Base-by-base conservation (phyloP, 225 moss, liverwort and hornwort species). In the Lunularia cruciata region DNA sequence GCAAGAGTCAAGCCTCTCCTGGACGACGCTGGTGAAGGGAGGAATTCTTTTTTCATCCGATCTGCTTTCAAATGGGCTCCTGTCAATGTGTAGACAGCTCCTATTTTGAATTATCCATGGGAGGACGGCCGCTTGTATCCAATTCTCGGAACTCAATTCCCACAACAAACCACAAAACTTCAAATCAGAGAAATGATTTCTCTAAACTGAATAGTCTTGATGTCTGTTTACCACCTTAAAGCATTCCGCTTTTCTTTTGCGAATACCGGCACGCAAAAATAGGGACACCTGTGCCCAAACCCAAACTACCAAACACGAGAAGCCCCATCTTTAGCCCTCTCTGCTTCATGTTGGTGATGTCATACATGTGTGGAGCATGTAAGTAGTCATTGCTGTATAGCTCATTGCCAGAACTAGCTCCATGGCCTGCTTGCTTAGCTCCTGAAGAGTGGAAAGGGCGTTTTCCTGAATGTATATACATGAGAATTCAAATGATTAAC, bases 331-430 rank as follows among this genome's bases (percentile, higher is more conserved):
- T 94, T 49, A 74, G 22, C 53, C 84, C 79, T 25, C 82, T 83
- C 62, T 91, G 66, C 85, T 88, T 94, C 81, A 94, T 91, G 31
- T 3, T 51, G 0, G 66, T 42, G 30, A 94, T 67, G 82, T 94
- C 53, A 47, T 94, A 94, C 94, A 94, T 94, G 73, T 94, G 91
- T 67, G 91, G 87, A 19, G 94, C 91, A 73, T 94, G 94, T 0
- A 94, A 34, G 33, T 94, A 91, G 56, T 85, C 94, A 72, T 91
- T 75, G 74, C 86, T 90, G 73, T 93, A 90, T 26, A 76, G 7
- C 32, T 66, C 69, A 46, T 70, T 70, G 39, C 55, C 71, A 20
- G 62, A 33, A 36, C 57, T 39, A 66, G 57, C 69, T 18, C 72
- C 76, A 64, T 72, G 75, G 20, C 55, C 61, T 55, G 61, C 76